Base-by-base conservation (phyloP, 2,329 filamentous ascomycete genomes). In the Phialemoniopsis sp. region DNA sequence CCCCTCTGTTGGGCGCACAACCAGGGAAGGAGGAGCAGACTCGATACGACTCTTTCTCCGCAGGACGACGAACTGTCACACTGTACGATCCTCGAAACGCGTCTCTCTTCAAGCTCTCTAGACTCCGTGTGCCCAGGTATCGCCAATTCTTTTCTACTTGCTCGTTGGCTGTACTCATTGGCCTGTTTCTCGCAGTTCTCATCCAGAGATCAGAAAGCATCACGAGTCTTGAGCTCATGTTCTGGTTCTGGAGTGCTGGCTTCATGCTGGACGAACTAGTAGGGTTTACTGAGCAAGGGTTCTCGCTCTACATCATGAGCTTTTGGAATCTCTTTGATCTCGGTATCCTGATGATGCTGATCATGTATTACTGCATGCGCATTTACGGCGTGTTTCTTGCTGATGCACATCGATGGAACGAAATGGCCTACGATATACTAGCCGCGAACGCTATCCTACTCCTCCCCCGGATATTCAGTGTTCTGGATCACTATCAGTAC, bases 321-420 rank as follows among this genome's bases (percentile, higher is more conserved):
- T 93, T 96, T 60, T 96, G 91, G 91, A 96, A 96, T 60, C 80
- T 90, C 29, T 95, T 96, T 60, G 91, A 96, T 56, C 70, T 96
- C 29, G 90, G 90, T 8, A 96, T 96, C 38, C 67, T 96, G 38
- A 66, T 95, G 17, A 70, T 96, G 44, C 80, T 96, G 51, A 81
- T 94, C 52, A 77, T 87, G 40, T 96, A 96, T 67, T 95, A 95
- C 59, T 87, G 86, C 53, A 81, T 96, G 67, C 82, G 91, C 40
- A 74, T 93, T 13, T 95, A 94, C 54, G 89, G 89, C 15, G 85
- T 95, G 37, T 81, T 95, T 43, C 72, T 95, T 50, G 80, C 88
- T 2, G 86, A 90, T 48, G 76, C 82, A 35, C 76, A 85, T 44
- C 73, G 78, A 33, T 84, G 88, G 63, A 89, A 93, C 45, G 78